These are phyloP conservation scores for Coemansia asiatica DNA, from an alignment of 192 early-diverging fungal species.

Conservation along the genomic window DNA sequence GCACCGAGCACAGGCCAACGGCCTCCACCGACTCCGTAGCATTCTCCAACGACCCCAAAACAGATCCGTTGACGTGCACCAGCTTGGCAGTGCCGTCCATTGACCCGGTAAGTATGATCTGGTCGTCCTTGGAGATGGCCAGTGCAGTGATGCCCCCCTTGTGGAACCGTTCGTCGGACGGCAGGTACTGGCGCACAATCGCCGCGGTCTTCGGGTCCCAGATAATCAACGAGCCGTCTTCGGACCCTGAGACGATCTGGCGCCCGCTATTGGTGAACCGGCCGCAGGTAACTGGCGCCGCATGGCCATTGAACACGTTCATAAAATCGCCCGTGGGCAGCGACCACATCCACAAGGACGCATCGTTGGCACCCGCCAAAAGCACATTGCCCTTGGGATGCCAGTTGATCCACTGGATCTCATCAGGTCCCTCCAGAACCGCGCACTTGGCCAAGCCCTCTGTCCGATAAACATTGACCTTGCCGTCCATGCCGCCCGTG, in stretches of 20 bases:
- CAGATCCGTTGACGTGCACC: slow-evolving; percentile 77
- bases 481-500: slow-evolving; percentile 95
- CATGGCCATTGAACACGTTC: slow-evolving; percentile 91
- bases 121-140: slow-evolving; percentile 71
- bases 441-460: slow-evolving; percentile 16
- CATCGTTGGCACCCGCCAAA: slow-evolving; percentile 84
- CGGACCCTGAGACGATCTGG: slow-evolving; percentile 77
- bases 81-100: slow-evolving; percentile 75
- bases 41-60: slow-evolving; percentile 79
- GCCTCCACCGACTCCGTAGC: slow-evolving; percentile 84
- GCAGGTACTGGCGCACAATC: slow-evolving; percentile 61
- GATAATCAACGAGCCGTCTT: slow-evolving; percentile 77
- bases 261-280: slow-evolving; percentile 91
- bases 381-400: slow-evolving; percentile 92
- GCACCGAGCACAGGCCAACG: slow-evolving; percentile 71
- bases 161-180: slow-evolving; percentile 85
- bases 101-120: slow-evolving; percentile 79
- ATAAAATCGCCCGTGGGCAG: slow-evolving; percentile 87
- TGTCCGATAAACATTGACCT: slow-evolving; percentile 61
- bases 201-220: slow-evolving; percentile 94
- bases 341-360: slow-evolving; percentile 96
- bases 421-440: slow-evolving; percentile 83
- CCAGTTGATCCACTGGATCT: slow-evolving; percentile 95
- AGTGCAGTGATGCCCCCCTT: slow-evolving; percentile 73
- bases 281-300: slow-evolving; percentile 80